Base-by-base conservation (phyloP, 768 basidiomycete genomes). In the Pisolithus tinctorius region DNA sequence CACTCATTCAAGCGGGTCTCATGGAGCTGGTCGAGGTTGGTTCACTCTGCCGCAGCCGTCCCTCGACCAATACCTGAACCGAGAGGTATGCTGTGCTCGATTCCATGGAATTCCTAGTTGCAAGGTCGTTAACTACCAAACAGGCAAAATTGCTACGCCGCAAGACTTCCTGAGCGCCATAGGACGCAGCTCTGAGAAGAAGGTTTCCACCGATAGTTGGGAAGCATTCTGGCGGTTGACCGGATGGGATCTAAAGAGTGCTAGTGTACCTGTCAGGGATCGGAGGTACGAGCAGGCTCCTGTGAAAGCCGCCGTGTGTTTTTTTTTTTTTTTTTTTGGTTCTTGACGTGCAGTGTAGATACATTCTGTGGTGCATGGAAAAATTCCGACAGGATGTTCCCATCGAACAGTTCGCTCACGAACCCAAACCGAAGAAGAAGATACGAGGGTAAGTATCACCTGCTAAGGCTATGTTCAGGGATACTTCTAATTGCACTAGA, bases 341-440 rank as follows among this genome's bases (percentile, higher is more conserved):
- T 53, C 20, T 17, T 23, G 44, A 54, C 55, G 44, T 42, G 26
- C 38, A 8, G 8, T 41, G 14, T 57, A 92, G 90, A 62, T 93
- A 93, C 60, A 80, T 91, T 51, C 69, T 91, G 7, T 91, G 88
- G 90, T 83, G 83, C 58, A 82, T 89, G 82, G 81, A 88, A 62
- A 91, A 88, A 62, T 93, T 76, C 65, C 76, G 87, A 25, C 71
- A 71, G 48, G 82, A 80, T 1, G 59, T 71, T 26, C 69, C 80
- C 1, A 72, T 86, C 2, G 62, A 72, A 17, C 73, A 76, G 8
- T 87, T 88, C 63, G 82, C 83, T 6, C 80, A 87, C 58, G 80
- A 82, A 48, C 65, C 76, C 10, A 77, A 64, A 58, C 79, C 85
- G n/a, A 86, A 81, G 68, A 92, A 88, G 72, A 86, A 78, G 55